Evolutionary conservation across 495 filamentous ascomycete genomes (phyloP).

Genomic region (Hypoxylon subgilvum): DNA sequence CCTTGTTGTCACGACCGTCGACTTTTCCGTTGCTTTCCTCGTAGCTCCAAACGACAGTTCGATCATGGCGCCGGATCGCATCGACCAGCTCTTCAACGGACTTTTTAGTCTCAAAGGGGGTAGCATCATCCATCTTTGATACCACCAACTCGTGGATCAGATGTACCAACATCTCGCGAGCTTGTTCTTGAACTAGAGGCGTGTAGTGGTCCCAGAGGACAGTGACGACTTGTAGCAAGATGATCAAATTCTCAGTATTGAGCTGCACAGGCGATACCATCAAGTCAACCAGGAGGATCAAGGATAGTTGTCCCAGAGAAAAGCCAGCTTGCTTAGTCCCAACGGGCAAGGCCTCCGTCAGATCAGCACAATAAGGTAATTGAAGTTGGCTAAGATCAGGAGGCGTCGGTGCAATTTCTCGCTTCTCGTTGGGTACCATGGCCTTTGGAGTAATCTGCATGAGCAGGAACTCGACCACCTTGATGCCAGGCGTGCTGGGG

Average conservation of each 20-base stretch:
- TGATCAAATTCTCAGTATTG: conserved; percentile 74
- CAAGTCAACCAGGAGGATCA: conserved; percentile 93
- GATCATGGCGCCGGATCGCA: conserved; percentile 82
- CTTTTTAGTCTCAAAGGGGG: conserved; percentile 66
- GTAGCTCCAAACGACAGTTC: conserved; percentile 88
- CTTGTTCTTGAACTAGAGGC: conserved; percentile 93
- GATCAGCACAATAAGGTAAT: conserved; percentile 87
- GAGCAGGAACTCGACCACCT: conserved; percentile 91
- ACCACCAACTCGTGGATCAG: conserved; percentile 96
- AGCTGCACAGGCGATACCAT: conserved; percentile 91
- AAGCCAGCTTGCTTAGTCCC: conserved; percentile 90
- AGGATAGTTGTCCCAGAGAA: conserved; percentile 87
- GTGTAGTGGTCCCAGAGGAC: conserved; percentile 97
- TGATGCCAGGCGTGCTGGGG: conserved; percentile 74
- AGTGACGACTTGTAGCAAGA: conserved; percentile 87
- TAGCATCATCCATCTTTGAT: conserved; percentile 81
- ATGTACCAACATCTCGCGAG: conserved; percentile 96
- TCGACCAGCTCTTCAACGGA: conserved; percentile 89
- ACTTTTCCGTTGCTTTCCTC: conserved; percentile 86
- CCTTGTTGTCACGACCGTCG: conserved; percentile 72
- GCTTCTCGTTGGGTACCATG: conserved; percentile 84
- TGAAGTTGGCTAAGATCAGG: conserved; percentile 72
- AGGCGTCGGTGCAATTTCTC: conserved; percentile 71
- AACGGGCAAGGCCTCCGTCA: conserved; percentile 77
- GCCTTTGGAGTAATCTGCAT: conserved; percentile 87